These are phyloP conservation scores for Intubia oerlemansii DNA, from an alignment of 2,329 filamentous ascomycete genomes.

Conservation along the genomic window DNA sequence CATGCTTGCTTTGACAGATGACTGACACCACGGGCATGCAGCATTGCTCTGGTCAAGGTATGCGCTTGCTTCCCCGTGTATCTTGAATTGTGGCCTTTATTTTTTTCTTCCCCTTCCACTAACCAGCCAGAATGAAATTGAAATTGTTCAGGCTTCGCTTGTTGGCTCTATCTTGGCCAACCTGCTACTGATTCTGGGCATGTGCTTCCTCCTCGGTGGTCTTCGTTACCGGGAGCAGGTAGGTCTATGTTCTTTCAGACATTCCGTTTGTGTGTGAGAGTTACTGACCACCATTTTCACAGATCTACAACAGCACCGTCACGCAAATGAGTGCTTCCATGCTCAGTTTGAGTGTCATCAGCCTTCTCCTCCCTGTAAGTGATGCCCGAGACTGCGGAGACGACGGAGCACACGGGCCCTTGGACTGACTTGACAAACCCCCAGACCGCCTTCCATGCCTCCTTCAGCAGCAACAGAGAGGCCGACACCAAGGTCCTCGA, in stretches of 20 bases:
- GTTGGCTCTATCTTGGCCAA: slow-evolving; percentile 87
- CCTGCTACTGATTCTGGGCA: slow-evolving; percentile 68
- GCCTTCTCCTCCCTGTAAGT: slow-evolving; percentile 30
- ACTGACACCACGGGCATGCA: no score
- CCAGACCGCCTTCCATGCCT: slow-evolving; percentile 58
- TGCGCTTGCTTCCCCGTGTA: no score
- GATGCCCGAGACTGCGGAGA: slow-evolving; percentile 30
- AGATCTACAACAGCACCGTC: slow-evolving; percentile 52
- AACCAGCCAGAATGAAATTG: slow-evolving; percentile 61
- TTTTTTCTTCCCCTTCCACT: no score
- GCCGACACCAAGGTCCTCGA: slow-evolving; percentile 38
- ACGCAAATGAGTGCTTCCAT: slow-evolving; percentile 55
- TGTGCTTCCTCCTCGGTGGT: slow-evolving; percentile 67
- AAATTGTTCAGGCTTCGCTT: slow-evolving; percentile 80
- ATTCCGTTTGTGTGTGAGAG: no score
- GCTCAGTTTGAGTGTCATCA: slow-evolving; percentile 38
- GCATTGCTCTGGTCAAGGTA: no score
- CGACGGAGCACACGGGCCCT: slow-evolving; percentile 49
- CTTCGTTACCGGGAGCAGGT: no score
- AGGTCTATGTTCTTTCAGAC: no score
- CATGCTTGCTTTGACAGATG: no score
- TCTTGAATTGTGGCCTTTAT: slow-evolving; percentile 85
- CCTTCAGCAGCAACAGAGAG: slow-evolving; percentile 26
- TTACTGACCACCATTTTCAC: no score
- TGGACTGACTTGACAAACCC: slow-evolving; percentile 59